A percentile compares a stretch with the other conserved stretches of the same genome.
These are phyloP conservation scores for Elongisporangium senticosum DNA, from an alignment of 352 stramenopile species.

Conservation along the genomic window DNA sequence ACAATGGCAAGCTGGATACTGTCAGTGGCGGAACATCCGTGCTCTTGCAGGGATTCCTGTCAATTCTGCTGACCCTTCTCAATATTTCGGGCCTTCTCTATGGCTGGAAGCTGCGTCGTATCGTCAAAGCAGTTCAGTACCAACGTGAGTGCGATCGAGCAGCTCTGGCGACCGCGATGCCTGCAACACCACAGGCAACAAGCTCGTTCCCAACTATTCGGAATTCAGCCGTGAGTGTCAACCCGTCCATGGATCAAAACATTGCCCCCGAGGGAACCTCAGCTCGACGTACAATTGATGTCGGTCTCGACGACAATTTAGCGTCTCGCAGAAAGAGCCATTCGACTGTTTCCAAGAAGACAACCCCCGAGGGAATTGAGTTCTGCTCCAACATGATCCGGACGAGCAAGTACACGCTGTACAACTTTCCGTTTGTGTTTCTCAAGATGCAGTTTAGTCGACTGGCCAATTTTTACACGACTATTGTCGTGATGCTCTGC, in stretches of 20 bases:
- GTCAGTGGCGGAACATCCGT: slow-evolving; percentile 74
- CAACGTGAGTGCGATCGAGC: slow-evolving; percentile 77
- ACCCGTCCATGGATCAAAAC: slow-evolving; percentile 31
- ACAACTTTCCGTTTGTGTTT: slow-evolving; percentile 88
- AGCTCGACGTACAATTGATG: slow-evolving; percentile 37
- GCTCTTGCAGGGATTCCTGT: slow-evolving; percentile 86
- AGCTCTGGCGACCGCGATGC: slow-evolving; percentile 74
- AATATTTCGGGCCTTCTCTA: slow-evolving; percentile 79
- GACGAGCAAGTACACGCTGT: slow-evolving; percentile 89
- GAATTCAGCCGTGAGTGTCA: slow-evolving; percentile 12
- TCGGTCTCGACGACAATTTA: slow-evolving; percentile 20
- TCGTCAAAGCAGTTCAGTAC: slow-evolving; percentile 81
- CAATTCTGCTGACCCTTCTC: slow-evolving; percentile 67
- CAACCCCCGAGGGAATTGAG: slow-evolving; percentile 6
- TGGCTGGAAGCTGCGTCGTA: slow-evolving; percentile 83
- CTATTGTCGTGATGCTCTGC: slow-evolving; percentile 84
- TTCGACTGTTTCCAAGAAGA: slow-evolving; percentile 3
- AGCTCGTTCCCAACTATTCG: background rate
- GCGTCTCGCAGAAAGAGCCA: slow-evolving; percentile 18
- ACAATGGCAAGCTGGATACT: slow-evolving; percentile 81
- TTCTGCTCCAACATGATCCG: slow-evolving; percentile 78
- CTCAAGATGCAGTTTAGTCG: slow-evolving; percentile 89
- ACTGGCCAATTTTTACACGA: slow-evolving; percentile 86
- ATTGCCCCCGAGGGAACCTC: slow-evolving; percentile 29
- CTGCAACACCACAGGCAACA: slow-evolving; percentile 1